Conservation (phyloP, 768 basidiomycete species). For the Phlegmacium glaucopus region DNA sequence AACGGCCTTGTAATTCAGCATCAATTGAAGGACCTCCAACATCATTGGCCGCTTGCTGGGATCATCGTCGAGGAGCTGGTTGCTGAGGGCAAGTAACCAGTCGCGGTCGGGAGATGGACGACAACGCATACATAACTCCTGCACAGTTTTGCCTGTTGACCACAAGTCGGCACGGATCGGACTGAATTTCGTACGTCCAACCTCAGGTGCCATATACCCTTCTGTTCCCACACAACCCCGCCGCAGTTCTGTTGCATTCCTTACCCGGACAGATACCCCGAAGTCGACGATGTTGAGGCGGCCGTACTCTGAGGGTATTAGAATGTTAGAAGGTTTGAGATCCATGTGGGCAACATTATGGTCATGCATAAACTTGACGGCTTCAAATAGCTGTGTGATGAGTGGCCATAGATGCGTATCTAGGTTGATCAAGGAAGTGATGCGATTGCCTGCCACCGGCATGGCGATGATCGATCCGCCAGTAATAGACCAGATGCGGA, state of each 20-base stretch:
- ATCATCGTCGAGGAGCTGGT: neutral
- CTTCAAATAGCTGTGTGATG: no score
- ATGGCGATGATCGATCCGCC: no score
- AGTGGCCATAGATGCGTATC: no score
- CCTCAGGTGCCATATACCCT: neutral
- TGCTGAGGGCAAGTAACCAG: neutral
- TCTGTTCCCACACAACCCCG: neutral
- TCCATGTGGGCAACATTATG: no score
- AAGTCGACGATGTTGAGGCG: no score
- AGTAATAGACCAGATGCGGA: neutral
- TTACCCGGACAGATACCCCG: no score
- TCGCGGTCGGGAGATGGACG: neutral
- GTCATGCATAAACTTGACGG: no score
- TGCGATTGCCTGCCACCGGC: no score
- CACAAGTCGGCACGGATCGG: constrained; percentile 2
- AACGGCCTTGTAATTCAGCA: neutral
- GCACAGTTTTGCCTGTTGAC: constrained; percentile 1
- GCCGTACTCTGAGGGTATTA: no score
- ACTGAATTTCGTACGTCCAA: neutral
- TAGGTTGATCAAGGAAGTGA: no score
- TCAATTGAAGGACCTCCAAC: neutral
- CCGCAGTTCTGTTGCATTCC: no score
- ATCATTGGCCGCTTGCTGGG: neutral
- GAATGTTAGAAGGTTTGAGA: no score
- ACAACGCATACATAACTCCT: constrained; percentile 1